Evolutionary conservation across 2,329 filamentous ascomycete genomes (phyloP).

Genomic region (Trichoderma pleuroti): DNA sequence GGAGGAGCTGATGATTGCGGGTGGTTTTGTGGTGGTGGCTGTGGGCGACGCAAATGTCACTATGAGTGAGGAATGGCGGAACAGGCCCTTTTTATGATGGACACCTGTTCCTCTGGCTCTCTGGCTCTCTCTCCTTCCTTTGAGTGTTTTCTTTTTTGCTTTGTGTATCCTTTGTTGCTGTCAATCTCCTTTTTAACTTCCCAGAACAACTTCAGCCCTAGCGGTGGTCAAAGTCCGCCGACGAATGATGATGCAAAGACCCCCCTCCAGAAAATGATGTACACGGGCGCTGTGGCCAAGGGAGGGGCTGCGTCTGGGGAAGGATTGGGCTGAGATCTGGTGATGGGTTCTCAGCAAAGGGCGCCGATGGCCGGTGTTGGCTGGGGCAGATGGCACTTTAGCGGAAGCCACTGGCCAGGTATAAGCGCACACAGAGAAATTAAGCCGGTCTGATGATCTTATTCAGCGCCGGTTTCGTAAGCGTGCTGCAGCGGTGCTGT

Average conservation of each 20-base stretch:
- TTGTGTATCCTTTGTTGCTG: neutral
- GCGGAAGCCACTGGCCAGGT: neutral
- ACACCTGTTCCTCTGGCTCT: neutral
- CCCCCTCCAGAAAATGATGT: neutral
- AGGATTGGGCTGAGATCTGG: neutral
- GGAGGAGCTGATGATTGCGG: neutral
- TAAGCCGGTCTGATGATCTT: neutral
- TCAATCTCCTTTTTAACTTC: neutral
- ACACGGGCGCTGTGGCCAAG: constrained; percentile 7
- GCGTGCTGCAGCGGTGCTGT: neutral
- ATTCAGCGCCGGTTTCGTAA: neutral
- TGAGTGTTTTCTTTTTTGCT: neutral
- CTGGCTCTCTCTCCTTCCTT: neutral
- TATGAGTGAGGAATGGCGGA: neutral
- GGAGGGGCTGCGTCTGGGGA: neutral
- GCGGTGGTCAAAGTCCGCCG: neutral
- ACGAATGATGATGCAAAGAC: neutral
- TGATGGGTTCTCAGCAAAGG: neutral
- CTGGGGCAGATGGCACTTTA: neutral
- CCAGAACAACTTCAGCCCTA: neutral
- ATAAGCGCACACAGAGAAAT: neutral
- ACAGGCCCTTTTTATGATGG: neutral
- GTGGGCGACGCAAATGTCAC: constrained; percentile 8
- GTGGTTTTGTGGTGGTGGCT: neutral
- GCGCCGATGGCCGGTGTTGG: neutral